Percentiles rank a stretch among this genome's conserved stretches.
These are phyloP conservation scores for Calocera cornea DNA, from an alignment of 768 basidiomycete species.

Conservation along the genomic window DNA sequence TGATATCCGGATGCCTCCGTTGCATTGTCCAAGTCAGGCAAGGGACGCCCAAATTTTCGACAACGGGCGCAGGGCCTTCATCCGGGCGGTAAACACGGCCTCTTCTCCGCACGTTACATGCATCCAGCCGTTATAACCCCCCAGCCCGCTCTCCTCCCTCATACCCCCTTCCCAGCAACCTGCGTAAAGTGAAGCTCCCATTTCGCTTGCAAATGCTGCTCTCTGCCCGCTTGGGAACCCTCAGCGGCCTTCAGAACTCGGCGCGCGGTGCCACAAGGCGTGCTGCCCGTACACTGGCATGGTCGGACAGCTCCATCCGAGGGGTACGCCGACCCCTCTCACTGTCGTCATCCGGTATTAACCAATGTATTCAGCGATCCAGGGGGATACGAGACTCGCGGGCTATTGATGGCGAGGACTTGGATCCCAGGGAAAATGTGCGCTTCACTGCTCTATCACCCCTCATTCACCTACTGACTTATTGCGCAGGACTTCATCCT, in stretches of 20 bases:
- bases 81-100: neutral
- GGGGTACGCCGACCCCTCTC: neutral
- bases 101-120: neutral
- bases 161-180: neutral
- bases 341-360: neutral
- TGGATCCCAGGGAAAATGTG: neutral
- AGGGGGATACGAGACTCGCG: neutral
- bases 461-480: neutral
- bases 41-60: neutral
- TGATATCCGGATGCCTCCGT: neutral
- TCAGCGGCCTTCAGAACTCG: neutral
- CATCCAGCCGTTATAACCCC: slow-evolving; percentile 3
- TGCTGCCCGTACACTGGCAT: neutral
- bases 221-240: neutral
- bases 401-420: neutral
- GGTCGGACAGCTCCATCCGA: neutral
- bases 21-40: neutral
- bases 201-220: neutral
- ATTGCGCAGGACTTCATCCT: slow-evolving; percentile 84
- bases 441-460: no score
- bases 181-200: neutral
- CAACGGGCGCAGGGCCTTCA: neutral
- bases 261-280: neutral
- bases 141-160: neutral
- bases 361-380: neutral